Base-by-base conservation (phyloP, 441 rosid species). In the Adansonia madagascariensis region DNA sequence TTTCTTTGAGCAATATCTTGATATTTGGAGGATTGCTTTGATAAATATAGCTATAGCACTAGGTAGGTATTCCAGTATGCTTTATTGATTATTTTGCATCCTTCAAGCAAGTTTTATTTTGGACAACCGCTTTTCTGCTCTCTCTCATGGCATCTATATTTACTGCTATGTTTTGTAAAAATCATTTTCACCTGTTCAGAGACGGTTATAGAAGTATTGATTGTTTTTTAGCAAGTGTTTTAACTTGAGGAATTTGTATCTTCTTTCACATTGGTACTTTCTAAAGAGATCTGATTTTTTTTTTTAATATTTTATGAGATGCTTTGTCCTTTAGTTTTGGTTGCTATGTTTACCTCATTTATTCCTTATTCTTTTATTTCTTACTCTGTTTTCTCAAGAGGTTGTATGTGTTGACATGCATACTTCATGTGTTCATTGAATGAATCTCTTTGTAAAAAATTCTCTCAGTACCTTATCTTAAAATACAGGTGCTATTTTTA, bases 1-100 rank as follows among this genome's bases (percentile, higher is more conserved):
- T 78, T 91, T 91, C 87, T 91, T 91, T 75, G 95, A 91, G 89
- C 95, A 89, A 75, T 91, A 91, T 82, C 88, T 91, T 82, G 85
- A 85, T 86, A 82, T 89, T 79, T 91, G 95, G 95, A 83, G 80
- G 75, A 79, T 84, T 49, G 95, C 95, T 80, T 75, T 88, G 81
- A 86, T 84, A 67, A 88, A 88, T 82, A 83, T 88, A n/a, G 81
- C 89, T 66, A 77, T 89, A 77, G 93, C 93, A 81, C 88, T 88
- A 11, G 90, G 93, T 91, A 71, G 44, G 90, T 83, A 78, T 85
- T 78, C 27, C 35, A 65, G 57, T 22, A 56, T 53, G 67, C 43
- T 71, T 50, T 47, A 75, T 77, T 72, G 74, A 52, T 74, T n/a
- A 43, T 75, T 80, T 43, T 78, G 39, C 46, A 31, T 52, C 11